A percentile compares a stretch with the other conserved stretches of the same genome.
phyloP scores from a whole-genome alignment of 495 filamentous ascomycete genomes.

The Pyrenopolyporus hunteri region DNA sequence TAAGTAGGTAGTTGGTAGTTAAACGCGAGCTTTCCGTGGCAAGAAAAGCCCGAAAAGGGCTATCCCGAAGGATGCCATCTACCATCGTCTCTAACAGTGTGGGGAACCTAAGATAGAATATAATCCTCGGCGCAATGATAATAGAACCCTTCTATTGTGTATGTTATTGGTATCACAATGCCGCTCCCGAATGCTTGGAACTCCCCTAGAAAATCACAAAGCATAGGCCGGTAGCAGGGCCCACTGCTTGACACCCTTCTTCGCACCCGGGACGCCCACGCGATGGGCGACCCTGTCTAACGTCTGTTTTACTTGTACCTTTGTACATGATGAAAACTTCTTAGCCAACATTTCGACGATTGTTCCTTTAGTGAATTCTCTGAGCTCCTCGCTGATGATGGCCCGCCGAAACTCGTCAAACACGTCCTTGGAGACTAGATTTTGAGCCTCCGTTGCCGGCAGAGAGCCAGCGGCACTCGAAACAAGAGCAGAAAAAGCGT shows the following conservation, averaged over 20 bases:
- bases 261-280: constrained; percentile 53
- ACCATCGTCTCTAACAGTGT: no score
- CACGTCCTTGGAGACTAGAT: constrained; percentile 64
- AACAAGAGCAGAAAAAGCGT: constrained; percentile 16
- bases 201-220: constrained; percentile 7
- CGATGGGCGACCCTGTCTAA: constrained; percentile 72
- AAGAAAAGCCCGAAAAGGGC: no score
- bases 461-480: not conserved
- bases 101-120: no score
- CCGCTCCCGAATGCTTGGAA: not conserved
- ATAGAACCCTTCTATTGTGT: not conserved
- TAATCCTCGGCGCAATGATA: no score
- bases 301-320: constrained; percentile 73
- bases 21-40: no score
- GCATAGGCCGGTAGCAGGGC: constrained; percentile 17
- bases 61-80: no score
- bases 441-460: constrained; percentile 44
- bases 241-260: constrained; percentile 46
- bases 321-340: constrained; percentile 74
- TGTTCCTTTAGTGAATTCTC: constrained; percentile 72
- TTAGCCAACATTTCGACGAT: constrained; percentile 76
- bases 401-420: constrained; percentile 74
- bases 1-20: no score
- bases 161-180: constrained; percentile 11
- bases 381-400: constrained; percentile 61